Percentiles rank a stretch among this genome's conserved stretches.
Evolutionary conservation across 139 green algal species (phyloP).

Genomic region (Yamagishiella unicocca): DNA sequence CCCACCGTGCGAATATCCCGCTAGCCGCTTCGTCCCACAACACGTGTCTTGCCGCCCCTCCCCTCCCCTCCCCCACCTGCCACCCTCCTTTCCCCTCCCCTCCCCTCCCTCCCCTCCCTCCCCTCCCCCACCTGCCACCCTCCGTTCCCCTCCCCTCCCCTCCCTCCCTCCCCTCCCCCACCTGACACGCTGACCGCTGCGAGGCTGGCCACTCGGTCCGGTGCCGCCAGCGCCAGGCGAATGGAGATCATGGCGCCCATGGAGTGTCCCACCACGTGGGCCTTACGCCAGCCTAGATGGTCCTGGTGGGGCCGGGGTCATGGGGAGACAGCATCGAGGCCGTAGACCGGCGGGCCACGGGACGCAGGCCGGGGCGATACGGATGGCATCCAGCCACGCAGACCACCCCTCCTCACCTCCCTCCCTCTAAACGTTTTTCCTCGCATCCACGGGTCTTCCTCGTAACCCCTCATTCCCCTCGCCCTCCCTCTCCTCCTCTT

Average conservation of each 20-base stretch:
- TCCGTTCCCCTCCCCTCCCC: background rate
- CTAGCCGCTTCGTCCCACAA: no score
- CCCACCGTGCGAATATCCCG: no score
- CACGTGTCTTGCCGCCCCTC: background rate
- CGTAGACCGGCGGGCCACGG: background rate
- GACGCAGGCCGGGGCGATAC: background rate
- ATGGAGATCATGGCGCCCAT: constrained; percentile 78
- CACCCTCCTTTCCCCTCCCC: background rate
- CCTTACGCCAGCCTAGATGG: constrained; percentile 60
- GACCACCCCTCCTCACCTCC: background rate
- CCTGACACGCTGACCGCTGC: constrained; percentile 50
- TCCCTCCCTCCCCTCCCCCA: background rate
- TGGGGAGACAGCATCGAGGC: background rate
- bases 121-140: background rate
- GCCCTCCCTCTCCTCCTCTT: no score
- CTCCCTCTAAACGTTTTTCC: background rate
- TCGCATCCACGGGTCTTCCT: no score
- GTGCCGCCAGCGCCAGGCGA: constrained; percentile 58
- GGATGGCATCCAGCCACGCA: background rate
- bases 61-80: background rate
- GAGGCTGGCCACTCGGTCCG: constrained; percentile 55
- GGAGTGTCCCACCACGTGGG: constrained; percentile 74
- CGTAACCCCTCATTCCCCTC: no score
- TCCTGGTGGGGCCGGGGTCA: constrained; percentile 48
- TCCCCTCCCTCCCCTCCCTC: background rate